Evolutionary conservation across 176 grass and related monocot genomes (phyloP).

Genomic region (Puccinellia tenuiflora): DNA sequence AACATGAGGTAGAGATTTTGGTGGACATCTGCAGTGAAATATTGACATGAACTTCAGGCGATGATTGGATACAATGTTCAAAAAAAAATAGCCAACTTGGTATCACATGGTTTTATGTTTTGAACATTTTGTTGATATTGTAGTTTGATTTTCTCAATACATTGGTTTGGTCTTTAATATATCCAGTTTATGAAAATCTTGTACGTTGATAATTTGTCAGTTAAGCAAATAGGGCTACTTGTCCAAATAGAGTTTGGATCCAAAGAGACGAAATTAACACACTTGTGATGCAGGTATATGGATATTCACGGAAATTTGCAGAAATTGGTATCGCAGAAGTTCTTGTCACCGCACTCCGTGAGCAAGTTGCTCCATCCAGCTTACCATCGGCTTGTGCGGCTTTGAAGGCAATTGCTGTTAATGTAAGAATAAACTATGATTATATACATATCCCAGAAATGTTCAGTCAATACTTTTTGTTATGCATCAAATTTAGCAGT

Average conservation of each 20-base stretch:
- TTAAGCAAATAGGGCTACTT: not conserved
- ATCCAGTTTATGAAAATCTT: not conserved
- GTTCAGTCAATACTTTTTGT: not conserved
- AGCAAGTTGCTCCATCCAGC: conserved; percentile 51
- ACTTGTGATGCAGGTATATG: conserved; percentile 59
- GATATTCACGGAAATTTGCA: conserved; percentile 90
- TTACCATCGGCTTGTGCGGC: conserved; percentile 81
- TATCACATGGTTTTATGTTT: not conserved
- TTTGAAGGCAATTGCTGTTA: conserved; percentile 90
- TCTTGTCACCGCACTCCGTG: conserved; percentile 61
- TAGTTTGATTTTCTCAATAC: not conserved
- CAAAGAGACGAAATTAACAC: not conserved
- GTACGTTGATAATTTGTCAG: not conserved
- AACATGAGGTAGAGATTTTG: not conserved
- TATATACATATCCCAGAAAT: not conserved
- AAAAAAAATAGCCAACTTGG: not conserved
- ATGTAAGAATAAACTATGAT: conserved; percentile 52
- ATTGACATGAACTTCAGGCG: not conserved
- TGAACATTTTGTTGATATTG: not conserved
- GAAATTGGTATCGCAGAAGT: conserved; percentile 75
- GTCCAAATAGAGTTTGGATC: not conserved
- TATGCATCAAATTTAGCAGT: not conserved
- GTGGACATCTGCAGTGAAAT: not conserved
- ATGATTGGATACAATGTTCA: not conserved
- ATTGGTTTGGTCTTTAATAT: not conserved